Base-by-base conservation (phyloP, 352 stramenopile species). In the Phytophthora crassamura region DNA sequence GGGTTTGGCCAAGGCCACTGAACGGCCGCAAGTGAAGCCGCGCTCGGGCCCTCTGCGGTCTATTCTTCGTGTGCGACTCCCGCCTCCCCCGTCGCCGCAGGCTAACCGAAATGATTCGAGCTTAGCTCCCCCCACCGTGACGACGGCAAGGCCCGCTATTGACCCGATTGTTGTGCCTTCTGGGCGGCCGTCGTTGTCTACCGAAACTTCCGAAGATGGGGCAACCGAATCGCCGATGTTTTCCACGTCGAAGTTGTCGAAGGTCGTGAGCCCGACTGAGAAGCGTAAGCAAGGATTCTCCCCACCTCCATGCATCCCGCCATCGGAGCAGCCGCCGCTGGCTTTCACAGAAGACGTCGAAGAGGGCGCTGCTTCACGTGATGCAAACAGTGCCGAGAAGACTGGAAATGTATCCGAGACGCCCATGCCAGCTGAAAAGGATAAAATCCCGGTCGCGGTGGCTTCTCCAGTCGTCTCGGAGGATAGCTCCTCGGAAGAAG, bases 211-310 rank as follows among this genome's bases (percentile, higher is more conserved):
- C 18, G 59, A 63, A 47, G 48, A 74, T 56, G 64, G 36, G 30
- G 14, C 54, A 8, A 25, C 32, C 59, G 55, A 72, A 43, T 68
- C 64, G 12, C 50, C 69, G 25, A 43, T 61, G 35, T 74, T 74
- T 43, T 15, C 55, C 30, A 68, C 54, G 16, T 74, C 64, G 2
- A 74, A 70, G 49, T 32, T 74, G 35, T 65, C 52, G 5, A 74
- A 77, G 11, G 50, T 72, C 5, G 64, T 77, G 16, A 77, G 69
- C 18, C 64, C 58, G 32, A 77, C 64, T 9, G 69, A 77, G 47
- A 71, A 74, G 54, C 53, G 51, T 43, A 74, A 74, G 52, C 60
- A 67, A 59, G 41, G 35, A 1, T 67, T 61, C 50, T 72, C 54
- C 51, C 50, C 64, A 7, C 50, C 64, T 53, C 64, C 64, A 22